Conservation (phyloP, 345 rosid genomes). For the Acer saccharum region DNA sequence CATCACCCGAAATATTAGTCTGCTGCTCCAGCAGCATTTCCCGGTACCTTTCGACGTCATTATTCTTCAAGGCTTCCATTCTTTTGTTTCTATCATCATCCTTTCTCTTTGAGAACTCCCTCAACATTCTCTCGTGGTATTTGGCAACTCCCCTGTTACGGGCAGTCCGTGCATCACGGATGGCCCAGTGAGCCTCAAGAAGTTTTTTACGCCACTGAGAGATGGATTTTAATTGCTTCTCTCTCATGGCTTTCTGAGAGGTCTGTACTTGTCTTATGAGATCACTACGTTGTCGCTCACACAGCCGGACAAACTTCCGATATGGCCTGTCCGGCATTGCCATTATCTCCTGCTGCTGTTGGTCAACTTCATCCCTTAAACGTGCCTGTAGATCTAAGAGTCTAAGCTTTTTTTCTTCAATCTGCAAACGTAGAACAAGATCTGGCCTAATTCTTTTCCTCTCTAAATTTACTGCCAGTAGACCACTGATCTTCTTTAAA, state of each 20-base stretch:
- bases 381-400: conserved; percentile 83
- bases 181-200: conserved; percentile 96
- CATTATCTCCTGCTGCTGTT: conserved; percentile 97
- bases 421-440: conserved; percentile 95
- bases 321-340: conserved; percentile 99
- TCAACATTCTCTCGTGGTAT: conserved; percentile 94
- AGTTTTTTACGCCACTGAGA: conserved; percentile 99
- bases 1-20: conserved; percentile 85
- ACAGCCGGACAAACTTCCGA: conserved; percentile 92
- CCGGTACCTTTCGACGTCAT: conserved; percentile 98
- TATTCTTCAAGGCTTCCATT: conserved; percentile 99
- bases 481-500: conserved; percentile 78
- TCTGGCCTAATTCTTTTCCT: conserved; percentile 98
- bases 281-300: conserved; percentile 97
- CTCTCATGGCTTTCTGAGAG: conserved; percentile 82
- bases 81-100: conserved; percentile 96
- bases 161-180: conserved; percentile 98
- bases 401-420: conserved; percentile 90
- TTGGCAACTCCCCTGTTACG: conserved; percentile 99
- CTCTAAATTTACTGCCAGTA: conserved; percentile 86
- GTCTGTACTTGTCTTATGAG: conserved; percentile 86
- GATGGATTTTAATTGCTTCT: conserved; percentile 93
- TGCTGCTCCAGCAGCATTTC: conserved; percentile 99
- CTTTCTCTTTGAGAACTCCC: conserved; percentile 94
- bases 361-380: conserved; percentile 89